These are phyloP conservation scores for Sphaerobolus stellatus DNA, from an alignment of 1,284 basidiomycete species.

Conservation along the genomic window DNA sequence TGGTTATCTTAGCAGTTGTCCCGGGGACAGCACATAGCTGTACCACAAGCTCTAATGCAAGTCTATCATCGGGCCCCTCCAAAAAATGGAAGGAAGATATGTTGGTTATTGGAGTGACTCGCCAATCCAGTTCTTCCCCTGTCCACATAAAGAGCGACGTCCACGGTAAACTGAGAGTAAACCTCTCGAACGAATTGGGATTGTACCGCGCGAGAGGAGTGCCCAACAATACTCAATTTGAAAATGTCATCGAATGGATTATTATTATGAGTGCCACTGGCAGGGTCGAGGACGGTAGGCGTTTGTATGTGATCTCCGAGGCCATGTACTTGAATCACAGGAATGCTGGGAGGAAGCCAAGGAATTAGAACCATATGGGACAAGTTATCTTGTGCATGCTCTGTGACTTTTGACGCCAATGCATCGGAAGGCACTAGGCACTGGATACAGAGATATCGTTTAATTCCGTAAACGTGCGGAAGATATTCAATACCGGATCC, in stretches of 20 bases:
- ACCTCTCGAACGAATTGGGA: conserved; percentile 60
- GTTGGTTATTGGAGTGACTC: conserved; percentile 33
- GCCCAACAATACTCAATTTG: conserved; percentile 21
- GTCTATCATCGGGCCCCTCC: conserved; percentile 68
- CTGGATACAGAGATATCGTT: conserved; percentile 53
- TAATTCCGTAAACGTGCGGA: conserved; percentile 59
- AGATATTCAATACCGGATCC: conserved; percentile 63
- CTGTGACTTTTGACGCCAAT: conserved; percentile 66
- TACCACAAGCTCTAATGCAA: conserved; percentile 58
- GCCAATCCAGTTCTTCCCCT: conserved; percentile 35
- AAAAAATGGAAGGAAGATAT: conserved; percentile 69
- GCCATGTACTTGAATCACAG: background rate
- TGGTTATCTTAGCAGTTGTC: conserved; percentile 55
- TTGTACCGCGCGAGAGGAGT: conserved; percentile 28
- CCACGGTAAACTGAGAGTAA: conserved; percentile 48
- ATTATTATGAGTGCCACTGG: too few relatives aligned
- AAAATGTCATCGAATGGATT: conserved; percentile 30
- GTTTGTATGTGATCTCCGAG: background rate
- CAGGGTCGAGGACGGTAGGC: conserved; percentile 56
- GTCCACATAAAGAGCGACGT: conserved; percentile 72
- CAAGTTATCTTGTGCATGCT: conserved; percentile 56
- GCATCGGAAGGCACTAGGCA: conserved; percentile 64
- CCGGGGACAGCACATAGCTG: conserved; percentile 54
- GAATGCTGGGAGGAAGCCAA: conserved; percentile 53
- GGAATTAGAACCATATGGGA: conserved; percentile 82